Conservation (phyloP, 2,329 filamentous ascomycete genomes). For the Alternaria conjuncta region DNA sequence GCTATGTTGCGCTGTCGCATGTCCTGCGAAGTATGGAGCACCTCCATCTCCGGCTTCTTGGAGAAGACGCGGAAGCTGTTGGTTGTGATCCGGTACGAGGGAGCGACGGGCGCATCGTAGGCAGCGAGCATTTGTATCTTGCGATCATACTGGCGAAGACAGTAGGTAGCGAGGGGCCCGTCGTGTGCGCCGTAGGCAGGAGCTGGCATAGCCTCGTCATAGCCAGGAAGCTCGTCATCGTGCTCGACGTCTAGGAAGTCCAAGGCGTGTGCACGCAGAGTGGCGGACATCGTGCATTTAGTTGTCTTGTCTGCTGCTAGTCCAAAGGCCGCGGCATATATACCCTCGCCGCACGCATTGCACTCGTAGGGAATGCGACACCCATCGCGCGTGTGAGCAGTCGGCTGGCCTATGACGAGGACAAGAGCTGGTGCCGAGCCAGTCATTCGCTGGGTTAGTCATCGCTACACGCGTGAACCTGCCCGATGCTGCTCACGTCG, state of each 20-base stretch:
- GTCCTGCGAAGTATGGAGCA: slow-evolving; percentile 28
- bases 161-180: slow-evolving; percentile 27
- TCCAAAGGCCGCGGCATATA: slow-evolving; percentile 21
- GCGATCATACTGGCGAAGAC: slow-evolving; percentile 32
- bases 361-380: not conserved
- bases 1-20: slow-evolving; percentile 30
- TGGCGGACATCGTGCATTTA: slow-evolving; percentile 22
- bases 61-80: slow-evolving; percentile 37
- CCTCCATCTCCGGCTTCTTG: slow-evolving; percentile 43
- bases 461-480: slow-evolving; percentile 1
- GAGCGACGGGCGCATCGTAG: slow-evolving; percentile 16
- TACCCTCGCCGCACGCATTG: slow-evolving; percentile 7
- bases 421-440: not conserved
- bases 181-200: slow-evolving; percentile 29
- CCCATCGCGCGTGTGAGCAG: slow-evolving; percentile 8
- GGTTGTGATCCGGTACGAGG: slow-evolving; percentile 36
- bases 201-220: slow-evolving; percentile 28
- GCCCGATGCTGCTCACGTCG: not conserved
- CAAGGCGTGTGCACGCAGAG: slow-evolving; percentile 21
- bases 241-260: slow-evolving; percentile 18
- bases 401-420: slow-evolving; percentile 16
- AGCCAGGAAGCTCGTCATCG: slow-evolving; percentile 38
- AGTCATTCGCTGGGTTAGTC: slow-evolving; percentile 1
- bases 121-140: slow-evolving; percentile 34
- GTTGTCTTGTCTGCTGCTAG: slow-evolving; percentile 10